Evolutionary conservation across 306 rosid genomes (phyloP), one percentile per base, ranked within the genome.

Genomic region (Sindora glabra): DNA sequence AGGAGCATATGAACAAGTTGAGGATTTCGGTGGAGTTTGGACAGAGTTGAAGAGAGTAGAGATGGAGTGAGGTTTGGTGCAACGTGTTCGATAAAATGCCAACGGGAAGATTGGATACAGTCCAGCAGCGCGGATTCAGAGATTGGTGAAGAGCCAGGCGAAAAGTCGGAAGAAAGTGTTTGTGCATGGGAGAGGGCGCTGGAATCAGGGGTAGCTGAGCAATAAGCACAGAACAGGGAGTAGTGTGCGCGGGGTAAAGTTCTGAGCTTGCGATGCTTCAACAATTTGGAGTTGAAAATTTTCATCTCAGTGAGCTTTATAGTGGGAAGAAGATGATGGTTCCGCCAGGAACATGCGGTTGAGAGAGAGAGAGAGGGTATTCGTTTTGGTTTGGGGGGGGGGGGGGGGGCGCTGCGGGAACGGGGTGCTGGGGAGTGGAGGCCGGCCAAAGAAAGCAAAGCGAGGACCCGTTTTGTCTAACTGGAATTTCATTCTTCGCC

Each of bases 51-150:
- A 5, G 90, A 75, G 57, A 81, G 50, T 14, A 78, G 64, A 26
- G 87, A 68, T 11, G 96, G 63, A 6, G 83, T 55, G 14, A 84
- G 60, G 23, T 73, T 56, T 12, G 79, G 75, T 0, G 75, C 73
- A 26, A 77, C 44, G 7, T 79, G 94, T 79, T 90, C 32, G 96
- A 87, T 74, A 34, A 79, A 85, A 83, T 87, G 84, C 96, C 97
- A 90, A 72, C 83, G 86, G 73, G 91, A 90, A 51, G 95, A 68
- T 8, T 76, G 62, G 41, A 83, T 77, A 0, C 74, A 69, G 56
- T 56, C 17, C 3, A 78, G 62, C 0, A 90, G 68, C 2, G n/a
- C 34, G 3, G 71, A 13, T 5, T 56, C 71, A 17, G 95, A 70
- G 52, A 80, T 58, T 10, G 81, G 61, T 1, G 46, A 42, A 58